Percentiles rank a stretch among this genome's conserved stretches.
Evolutionary conservation across 2,329 filamentous ascomycete genomes (phyloP).

Genomic region (Penicillium aurantiogriseum): DNA sequence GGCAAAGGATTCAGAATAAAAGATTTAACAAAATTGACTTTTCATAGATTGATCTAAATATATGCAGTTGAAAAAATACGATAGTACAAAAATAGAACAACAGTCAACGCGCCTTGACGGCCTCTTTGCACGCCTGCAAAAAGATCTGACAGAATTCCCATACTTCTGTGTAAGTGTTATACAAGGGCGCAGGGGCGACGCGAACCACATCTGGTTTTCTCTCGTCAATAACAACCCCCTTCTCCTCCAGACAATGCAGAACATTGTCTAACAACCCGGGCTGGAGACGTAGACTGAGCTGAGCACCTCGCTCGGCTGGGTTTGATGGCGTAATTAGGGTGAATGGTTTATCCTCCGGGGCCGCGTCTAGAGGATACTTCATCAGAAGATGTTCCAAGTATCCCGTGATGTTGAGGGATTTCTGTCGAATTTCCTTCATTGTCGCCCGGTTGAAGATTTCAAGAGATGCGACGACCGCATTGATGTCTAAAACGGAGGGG

Average conservation of each 20-base stretch:
- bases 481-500: constrained; percentile 74
- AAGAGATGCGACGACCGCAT: constrained; percentile 69
- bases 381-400: constrained; percentile 71
- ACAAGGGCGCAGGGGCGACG: constrained; percentile 79
- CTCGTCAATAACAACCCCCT: constrained; percentile 76
- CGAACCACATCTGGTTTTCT: constrained; percentile 81
- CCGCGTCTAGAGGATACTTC: constrained; percentile 31
- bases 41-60: not conserved
- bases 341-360: constrained; percentile 47
- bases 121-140: constrained; percentile 47
- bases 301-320: constrained; percentile 68
- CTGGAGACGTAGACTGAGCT: constrained; percentile 70
- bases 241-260: constrained; percentile 60
- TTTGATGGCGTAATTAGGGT: constrained; percentile 68
- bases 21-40: not conserved
- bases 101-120: constrained; percentile 21
- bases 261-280: constrained; percentile 70
- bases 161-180: constrained; percentile 77
- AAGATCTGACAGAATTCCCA: constrained; percentile 59
- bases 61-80: not conserved
- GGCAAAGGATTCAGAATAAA: not conserved
- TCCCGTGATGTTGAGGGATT: constrained; percentile 70
- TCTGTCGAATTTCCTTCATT: constrained; percentile 67
- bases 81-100: not conserved
- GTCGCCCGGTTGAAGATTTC: constrained; percentile 70